phyloP scores from a whole-genome alignment of 306 rosid genomes.

The Glycine latifolia region DNA sequence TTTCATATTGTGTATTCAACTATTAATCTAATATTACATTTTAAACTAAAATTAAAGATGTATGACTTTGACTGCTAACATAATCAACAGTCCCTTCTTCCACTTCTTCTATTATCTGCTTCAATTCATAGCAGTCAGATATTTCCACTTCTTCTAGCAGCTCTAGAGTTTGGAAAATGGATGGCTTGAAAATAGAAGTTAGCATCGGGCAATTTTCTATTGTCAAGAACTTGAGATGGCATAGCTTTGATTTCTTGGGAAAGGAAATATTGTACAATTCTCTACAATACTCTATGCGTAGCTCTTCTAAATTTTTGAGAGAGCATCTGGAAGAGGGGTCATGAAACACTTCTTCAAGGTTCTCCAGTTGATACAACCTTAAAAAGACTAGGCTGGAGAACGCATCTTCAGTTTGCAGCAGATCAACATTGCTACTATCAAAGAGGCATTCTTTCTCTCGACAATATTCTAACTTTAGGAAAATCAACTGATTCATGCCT shows the following conservation, averaged over 20 bases:
- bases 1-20: too few relatives aligned
- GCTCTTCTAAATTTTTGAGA: too few relatives aligned
- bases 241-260: constrained; percentile 5
- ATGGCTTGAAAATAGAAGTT: not conserved
- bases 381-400: not conserved
- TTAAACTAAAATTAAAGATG: too few relatives aligned
- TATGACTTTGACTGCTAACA: not conserved
- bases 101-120: constrained; percentile 12
- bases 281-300: too few relatives aligned
- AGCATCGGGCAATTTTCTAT: not conserved
- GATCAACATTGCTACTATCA: not conserved
- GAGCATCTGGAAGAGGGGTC: too few relatives aligned
- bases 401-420: not conserved
- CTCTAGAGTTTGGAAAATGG: constrained; percentile 25
- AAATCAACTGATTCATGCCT: constrained; percentile 34
- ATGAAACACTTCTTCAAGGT: too few relatives aligned
- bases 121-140: not conserved
- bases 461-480: not conserved
- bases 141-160: not conserved
- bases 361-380: accelerated
- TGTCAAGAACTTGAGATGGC: constrained; percentile 11
- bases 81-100: not conserved
- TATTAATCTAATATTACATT: too few relatives aligned
- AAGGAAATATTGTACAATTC: too few relatives aligned
- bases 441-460: constrained; percentile 9